Percentiles rank a stretch among this genome's conserved stretches.
Evolutionary conservation across 768 basidiomycete species (phyloP).

Genomic region (Lentinula sp.): DNA sequence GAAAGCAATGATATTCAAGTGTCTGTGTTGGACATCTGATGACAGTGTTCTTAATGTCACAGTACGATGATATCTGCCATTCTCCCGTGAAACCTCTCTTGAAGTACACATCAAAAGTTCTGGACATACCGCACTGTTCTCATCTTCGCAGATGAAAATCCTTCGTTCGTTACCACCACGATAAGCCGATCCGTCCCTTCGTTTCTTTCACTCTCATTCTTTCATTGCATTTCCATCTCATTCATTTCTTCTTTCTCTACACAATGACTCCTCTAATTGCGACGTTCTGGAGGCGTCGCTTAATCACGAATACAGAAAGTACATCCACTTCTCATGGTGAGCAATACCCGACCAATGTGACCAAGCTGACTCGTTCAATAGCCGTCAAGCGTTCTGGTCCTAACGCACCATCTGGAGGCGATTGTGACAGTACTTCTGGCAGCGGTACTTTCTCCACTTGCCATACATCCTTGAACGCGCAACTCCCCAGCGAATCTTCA

Average conservation of each 20-base stretch:
- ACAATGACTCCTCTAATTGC: background rate
- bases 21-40: background rate
- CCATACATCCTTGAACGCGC: background rate
- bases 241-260: background rate
- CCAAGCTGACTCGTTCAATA: background rate
- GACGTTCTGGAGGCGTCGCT: background rate
- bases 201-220: background rate
- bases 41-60: background rate
- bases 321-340: background rate
- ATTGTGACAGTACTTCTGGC: too few relatives aligned
- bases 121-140: background rate
- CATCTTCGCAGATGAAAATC: background rate
- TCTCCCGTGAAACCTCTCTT: background rate
- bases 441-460: background rate
- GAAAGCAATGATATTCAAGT: too few relatives aligned
- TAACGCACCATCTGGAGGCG: background rate
- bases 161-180: background rate
- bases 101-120: background rate
- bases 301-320: background rate
- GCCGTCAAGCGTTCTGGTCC: background rate
- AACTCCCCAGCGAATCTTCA: background rate
- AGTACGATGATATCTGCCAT: background rate
- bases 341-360: background rate
- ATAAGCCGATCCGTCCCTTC: background rate
- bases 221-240: background rate